Percentiles rank a stretch among this genome's conserved stretches.
Conservation (phyloP, 2,329 filamentous ascomycete genomes). For the Penicillium verrucosum region DNA sequence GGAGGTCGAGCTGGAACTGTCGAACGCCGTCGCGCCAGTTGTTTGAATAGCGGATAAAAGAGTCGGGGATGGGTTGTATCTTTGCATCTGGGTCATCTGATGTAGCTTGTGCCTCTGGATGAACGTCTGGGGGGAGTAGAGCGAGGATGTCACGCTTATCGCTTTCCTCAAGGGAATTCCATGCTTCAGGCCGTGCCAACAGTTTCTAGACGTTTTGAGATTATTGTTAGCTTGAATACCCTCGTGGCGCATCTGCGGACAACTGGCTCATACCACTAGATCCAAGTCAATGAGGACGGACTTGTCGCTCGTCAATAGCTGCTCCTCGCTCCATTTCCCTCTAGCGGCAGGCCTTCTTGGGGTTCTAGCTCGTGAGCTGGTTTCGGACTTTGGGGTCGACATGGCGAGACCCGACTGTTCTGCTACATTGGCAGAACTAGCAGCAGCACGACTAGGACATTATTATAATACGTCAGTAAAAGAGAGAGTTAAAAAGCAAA, state of each 20-base stretch:
- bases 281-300: conserved; percentile 38
- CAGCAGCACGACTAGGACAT: conserved; percentile 22
- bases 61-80: conserved; percentile 40
- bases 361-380: conserved; percentile 27
- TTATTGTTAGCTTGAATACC: background rate
- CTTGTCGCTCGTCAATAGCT: conserved; percentile 38
- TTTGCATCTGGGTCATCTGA: conserved; percentile 29
- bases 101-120: conserved; percentile 31
- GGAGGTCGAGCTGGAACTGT: conserved; percentile 56
- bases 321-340: conserved; percentile 39
- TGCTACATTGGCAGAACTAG: conserved; percentile 28
- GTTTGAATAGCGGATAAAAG: conserved; percentile 44
- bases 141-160: conserved; percentile 42
- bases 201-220: conserved; percentile 33
- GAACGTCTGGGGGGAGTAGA: conserved; percentile 43
- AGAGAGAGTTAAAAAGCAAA: background rate
- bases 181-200: conserved; percentile 40
- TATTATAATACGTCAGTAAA: conserved; percentile 3
- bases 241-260: background rate
- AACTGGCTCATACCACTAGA: conserved; percentile 34
- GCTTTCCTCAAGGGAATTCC: conserved; percentile 41
- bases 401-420: conserved; percentile 25
- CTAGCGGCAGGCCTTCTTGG: conserved; percentile 33
- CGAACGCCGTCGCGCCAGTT: conserved; percentile 54
- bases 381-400: conserved; percentile 22